Evolutionary conservation across 116 monocot species (phyloP), one percentile per base, ranked within the genome.

Genomic region (Zostera marina): DNA sequence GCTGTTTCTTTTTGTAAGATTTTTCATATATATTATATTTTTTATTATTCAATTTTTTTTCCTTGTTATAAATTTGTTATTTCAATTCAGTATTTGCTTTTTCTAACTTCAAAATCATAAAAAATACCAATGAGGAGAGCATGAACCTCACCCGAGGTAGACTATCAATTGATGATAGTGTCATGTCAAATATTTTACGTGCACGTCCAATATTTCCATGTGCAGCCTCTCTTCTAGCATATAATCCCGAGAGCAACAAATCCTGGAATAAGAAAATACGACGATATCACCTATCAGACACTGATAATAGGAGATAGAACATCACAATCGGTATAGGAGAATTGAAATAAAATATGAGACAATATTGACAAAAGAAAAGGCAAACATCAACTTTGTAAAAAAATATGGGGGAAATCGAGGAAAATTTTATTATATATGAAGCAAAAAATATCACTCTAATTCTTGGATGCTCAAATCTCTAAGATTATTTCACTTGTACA

Each of bases 111-210:
- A 32, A 49, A 49, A 49, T 49, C 20, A 4, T 17, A 49, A 20
- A 20, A 20, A 49, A 49, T 17, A 20, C 17, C 8, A 8, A 49
- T 32, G 32, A 54, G 7, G 42, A 22, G 9, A 59, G 23, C 43
- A 42, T 42, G 53, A 38, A 42, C 11, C 66, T 73, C 71, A 94
- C 94, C 71, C 21, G 22, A 53, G 89, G 73, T 48, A 84, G 68
- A 69, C 72, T 79, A 66, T 80, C 73, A 48, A 71, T 63, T 62
- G 82, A 76, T 63, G 70, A 72, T n/a, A 96, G 60, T 56, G 96
- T 89, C 89, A 85, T 89, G 70, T 96, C 96, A 76, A 89, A 82
- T 61, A 96, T 77, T 72, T 89, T 89, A 66, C 96, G 79, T 56
- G 89, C 89, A 54, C 77, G 66, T 47, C 85, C 85, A 17, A 80